Evolutionary conservation across 2,329 filamentous ascomycete genomes (phyloP), one percentile per base, ranked within the genome.

Genomic region (Didymella glomerata): DNA sequence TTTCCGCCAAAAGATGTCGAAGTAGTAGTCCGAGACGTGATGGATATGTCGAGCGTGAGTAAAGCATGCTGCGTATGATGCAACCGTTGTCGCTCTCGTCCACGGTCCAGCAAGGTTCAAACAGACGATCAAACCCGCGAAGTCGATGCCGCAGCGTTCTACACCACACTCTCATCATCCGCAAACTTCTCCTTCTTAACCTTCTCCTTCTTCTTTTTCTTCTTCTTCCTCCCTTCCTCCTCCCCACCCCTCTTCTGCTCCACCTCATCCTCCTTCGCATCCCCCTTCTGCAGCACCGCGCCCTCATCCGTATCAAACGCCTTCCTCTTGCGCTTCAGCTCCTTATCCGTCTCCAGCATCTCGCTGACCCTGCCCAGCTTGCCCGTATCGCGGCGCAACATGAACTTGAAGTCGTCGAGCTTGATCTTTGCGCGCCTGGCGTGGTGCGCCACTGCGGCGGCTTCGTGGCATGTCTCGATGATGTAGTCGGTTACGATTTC

Each of bases 321-420:
- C 80, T 93, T 93, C 62, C 93, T 84, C 51, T 91, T 90, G 71
- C 90, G 87, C 76, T 95, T 95, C 63, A 98, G 88, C 73, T 93
- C 88, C 74, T 89, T 89, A 68, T 96, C 92, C 83, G 94, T 93
- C 78, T 92, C 90, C 66, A 97, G 85, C 72, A 96, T 87, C 80
- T 97, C 93, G 75, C 92, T 88, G 54, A 98, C 93, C 71, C 94
- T 88, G 48, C 95, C 95, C 42, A 98, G 83, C 75, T 96, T 96
- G 59, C 86, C 83, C 9, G 91, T 89, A 72, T 98, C 96, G 64
- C 90, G 87, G 30, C 95, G 87, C 68, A 98, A 86, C 38, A 93
- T 92, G 78, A 96, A 99, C 73, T 96, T 93, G 80, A 99, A 97
- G 78, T 99, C 95, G 72, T 97, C 94, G 71, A 96, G 91, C 78